Conservation (phyloP, 2,329 filamentous ascomycete species). For the Neoarthrinium moseri region DNA sequence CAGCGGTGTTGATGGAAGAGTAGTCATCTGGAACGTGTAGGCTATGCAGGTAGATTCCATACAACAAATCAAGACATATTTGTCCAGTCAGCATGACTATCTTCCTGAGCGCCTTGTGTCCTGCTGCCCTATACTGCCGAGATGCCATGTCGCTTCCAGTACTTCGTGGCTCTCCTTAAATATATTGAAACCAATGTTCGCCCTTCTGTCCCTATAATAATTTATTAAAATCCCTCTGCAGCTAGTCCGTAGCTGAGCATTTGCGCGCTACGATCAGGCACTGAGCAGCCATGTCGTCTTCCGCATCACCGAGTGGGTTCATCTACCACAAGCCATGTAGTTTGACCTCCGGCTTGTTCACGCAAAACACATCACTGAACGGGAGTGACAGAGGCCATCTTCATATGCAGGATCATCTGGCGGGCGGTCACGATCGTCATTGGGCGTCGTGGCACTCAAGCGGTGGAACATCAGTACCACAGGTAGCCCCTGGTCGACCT, state of each 20-base stretch:
- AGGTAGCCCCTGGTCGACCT: no score
- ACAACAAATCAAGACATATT: conserved; percentile 9
- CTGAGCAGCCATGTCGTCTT: conserved; percentile 8
- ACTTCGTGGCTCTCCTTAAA: conserved; percentile 8
- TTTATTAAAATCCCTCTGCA: no score
- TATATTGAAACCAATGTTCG: no score
- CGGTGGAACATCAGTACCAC: no score
- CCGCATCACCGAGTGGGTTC: conserved; percentile 16
- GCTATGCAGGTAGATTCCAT: conserved; percentile 16
- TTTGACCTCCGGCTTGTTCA: neutral
- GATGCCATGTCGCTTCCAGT: neutral
- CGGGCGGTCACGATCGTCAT: no score
- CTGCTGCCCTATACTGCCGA: neutral
- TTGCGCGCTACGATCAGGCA: no score
- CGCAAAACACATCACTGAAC: neutral
- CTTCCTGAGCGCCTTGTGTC: conserved; percentile 1
- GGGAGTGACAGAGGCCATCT: no score
- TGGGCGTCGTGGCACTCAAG: no score
- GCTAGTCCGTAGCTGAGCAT: no score
- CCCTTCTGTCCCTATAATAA: no score
- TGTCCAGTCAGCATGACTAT: neutral
- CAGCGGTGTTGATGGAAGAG: conserved; percentile 78
- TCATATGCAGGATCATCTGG: no score
- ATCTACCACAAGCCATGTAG: conserved; percentile 6
- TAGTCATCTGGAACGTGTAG: conserved; percentile 75